These are phyloP conservation scores for Lignosus rhinocerotis DNA, from an alignment of 1,284 basidiomycete species.

Conservation along the genomic window DNA sequence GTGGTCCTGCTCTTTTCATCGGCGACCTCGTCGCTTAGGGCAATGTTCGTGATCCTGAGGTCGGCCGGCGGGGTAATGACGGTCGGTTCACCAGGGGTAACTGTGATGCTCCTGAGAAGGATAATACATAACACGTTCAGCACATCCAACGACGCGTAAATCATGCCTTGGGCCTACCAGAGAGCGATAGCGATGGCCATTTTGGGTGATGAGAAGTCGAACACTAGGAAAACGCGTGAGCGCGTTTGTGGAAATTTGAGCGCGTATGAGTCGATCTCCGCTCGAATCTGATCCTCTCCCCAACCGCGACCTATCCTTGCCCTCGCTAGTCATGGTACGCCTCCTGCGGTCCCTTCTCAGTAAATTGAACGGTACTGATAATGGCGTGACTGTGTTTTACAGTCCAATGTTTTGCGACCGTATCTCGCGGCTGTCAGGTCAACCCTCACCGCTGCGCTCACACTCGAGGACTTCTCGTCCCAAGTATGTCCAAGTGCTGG, in stretches of 20 bases:
- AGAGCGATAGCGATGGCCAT: constrained; percentile 64
- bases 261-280: constrained; percentile 25
- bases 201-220: constrained; percentile 21
- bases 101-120: constrained; percentile 53
- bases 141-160: constrained; percentile 8
- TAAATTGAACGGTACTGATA: not conserved
- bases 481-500: constrained; percentile 59
- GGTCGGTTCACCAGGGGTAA: constrained; percentile 65
- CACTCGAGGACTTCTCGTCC: constrained; percentile 96
- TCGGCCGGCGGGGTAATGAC: constrained; percentile 68
- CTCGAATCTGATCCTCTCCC: constrained; percentile 27
- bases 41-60: constrained; percentile 82
- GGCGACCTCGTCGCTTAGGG: constrained; percentile 73
- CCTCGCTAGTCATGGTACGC: constrained; percentile 44
- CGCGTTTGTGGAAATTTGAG: constrained; percentile 23
- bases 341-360: not conserved
- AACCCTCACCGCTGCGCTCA: constrained; percentile 95
- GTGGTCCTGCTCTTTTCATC: constrained; percentile 71
- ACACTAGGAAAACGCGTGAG: constrained; percentile 9
- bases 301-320: constrained; percentile 7
- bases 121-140: not conserved
- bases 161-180: constrained; percentile 48
- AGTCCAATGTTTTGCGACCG: constrained; percentile 86
- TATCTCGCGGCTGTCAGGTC: constrained; percentile 96
- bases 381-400: not conserved